phyloP scores from a whole-genome alignment of 2,329 filamentous ascomycete genomes.

The Elsinoe fawcettii region DNA sequence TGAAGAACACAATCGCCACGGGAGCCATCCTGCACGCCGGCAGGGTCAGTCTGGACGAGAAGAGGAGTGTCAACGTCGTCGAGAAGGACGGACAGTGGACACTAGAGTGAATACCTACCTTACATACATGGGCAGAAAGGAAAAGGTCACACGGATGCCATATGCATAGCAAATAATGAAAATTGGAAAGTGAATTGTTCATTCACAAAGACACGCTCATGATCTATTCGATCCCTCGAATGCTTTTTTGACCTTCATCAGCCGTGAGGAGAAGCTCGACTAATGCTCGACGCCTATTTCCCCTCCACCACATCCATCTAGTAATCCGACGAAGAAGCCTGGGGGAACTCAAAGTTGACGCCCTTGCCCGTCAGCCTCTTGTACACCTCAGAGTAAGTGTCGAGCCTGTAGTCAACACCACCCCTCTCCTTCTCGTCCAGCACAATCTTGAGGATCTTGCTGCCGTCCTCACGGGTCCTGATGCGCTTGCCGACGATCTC shows the following conservation, averaged over 20 bases:
- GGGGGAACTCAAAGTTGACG: slow-evolving; percentile 98
- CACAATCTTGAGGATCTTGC: slow-evolving; percentile 97
- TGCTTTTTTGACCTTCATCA: background rate
- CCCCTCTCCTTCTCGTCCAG: slow-evolving; percentile 99
- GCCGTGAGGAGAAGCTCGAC: background rate
- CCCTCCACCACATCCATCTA: slow-evolving; percentile 1
- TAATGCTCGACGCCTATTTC: background rate
- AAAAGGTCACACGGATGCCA: background rate
- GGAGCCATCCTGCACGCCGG: slow-evolving; percentile 88
- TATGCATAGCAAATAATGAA: background rate
- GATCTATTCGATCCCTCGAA: background rate
- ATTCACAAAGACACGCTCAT: background rate
- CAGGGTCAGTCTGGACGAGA: slow-evolving; percentile 74
- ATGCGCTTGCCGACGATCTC: slow-evolving; percentile 99
- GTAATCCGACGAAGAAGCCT: slow-evolving; percentile 75
- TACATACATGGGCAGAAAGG: background rate
- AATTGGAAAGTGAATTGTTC: background rate
- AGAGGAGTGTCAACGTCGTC: slow-evolving; percentile 66
- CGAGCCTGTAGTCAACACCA: slow-evolving; percentile 97
- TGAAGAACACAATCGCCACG: slow-evolving; percentile 83
- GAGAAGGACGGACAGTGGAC: slow-evolving; percentile 60
- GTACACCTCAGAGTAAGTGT: slow-evolving; percentile 99
- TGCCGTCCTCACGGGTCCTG: slow-evolving; percentile 97
- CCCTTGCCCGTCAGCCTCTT: slow-evolving; percentile 91
- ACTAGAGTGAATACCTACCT: slow-evolving; percentile 47